These are phyloP conservation scores for Spiromastix sp. DNA, from an alignment of 2,329 filamentous ascomycete species.

Conservation along the genomic window DNA sequence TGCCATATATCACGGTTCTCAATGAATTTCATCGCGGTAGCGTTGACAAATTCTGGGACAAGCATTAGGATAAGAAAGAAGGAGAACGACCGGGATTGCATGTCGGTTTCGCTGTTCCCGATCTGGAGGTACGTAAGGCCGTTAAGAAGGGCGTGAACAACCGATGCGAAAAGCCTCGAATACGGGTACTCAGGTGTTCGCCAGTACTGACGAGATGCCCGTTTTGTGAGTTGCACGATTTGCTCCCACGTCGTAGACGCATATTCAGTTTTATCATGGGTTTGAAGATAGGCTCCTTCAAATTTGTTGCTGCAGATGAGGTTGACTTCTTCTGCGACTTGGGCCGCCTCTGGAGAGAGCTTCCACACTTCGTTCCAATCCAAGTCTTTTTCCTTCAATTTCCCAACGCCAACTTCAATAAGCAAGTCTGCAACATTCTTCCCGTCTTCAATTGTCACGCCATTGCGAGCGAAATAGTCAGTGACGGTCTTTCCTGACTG, in stretches of 20 bases:
- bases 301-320: conserved; percentile 40
- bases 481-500: conserved; percentile 51
- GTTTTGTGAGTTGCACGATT: conserved; percentile 53
- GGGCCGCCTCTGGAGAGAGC: conserved; percentile 46
- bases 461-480: conserved; percentile 53
- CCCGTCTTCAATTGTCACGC: conserved; percentile 48
- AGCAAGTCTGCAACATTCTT: conserved; percentile 54
- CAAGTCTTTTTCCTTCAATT: conserved; percentile 38
- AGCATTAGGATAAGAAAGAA: conserved; percentile 51
- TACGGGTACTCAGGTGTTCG: conserved; percentile 63
- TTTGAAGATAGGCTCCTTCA: conserved; percentile 25
- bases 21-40: conserved; percentile 60
- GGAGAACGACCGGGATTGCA: conserved; percentile 62
- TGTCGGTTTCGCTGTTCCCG: conserved; percentile 52
- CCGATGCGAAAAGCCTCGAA: conserved; percentile 58
- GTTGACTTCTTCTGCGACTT: conserved; percentile 52
- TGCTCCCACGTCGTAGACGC: conserved; percentile 52
- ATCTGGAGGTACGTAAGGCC: conserved; percentile 63
- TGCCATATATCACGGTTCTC: conserved; percentile 58
- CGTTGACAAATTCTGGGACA: conserved; percentile 59
- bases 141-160: conserved; percentile 60
- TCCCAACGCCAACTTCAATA: conserved; percentile 49
- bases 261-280: conserved; percentile 38
- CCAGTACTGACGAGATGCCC: conserved; percentile 61
- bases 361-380: conserved; percentile 63